Evolutionary conservation across 2,329 filamentous ascomycete genomes (phyloP).

Genomic region (Ascochyta koolunga): DNA sequence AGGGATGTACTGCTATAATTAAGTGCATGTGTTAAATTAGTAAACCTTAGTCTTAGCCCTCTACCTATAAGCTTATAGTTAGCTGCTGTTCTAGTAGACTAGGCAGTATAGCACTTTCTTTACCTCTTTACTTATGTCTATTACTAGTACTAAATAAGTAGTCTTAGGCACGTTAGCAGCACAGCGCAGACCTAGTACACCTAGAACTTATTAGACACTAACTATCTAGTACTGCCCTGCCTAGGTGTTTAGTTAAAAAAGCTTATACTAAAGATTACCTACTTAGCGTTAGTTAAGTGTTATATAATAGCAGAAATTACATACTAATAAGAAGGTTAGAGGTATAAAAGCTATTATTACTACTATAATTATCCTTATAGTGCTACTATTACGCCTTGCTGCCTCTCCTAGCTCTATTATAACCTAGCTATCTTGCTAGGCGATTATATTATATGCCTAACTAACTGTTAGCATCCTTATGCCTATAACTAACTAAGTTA

Average conservation of each 20-base stretch:
- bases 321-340: constrained; percentile 26
- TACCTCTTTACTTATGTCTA: neutral
- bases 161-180: constrained; percentile 22
- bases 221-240: too few species aligned
- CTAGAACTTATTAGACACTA: too few species aligned
- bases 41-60: too few species aligned
- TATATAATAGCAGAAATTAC: neutral
- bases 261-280: constrained; percentile 32
- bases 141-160: constrained; percentile 18
- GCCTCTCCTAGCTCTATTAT: constrained; percentile 24
- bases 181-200: constrained; percentile 26
- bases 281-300: constrained; percentile 3
- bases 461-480: neutral
- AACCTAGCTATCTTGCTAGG: constrained; percentile 24
- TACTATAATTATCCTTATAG: constrained; percentile 26
- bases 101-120: too few species aligned
- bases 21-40: too few species aligned
- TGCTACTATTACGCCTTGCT: too few species aligned
- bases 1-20: too few species aligned
- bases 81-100: too few species aligned
- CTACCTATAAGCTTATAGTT: too few species aligned
- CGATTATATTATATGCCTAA: constrained; percentile 26
- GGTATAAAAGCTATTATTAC: constrained; percentile 31
- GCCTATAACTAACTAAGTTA: neutral
- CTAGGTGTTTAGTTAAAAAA: too few species aligned